phyloP scores from a whole-genome alignment of 768 basidiomycete genomes.

The Boletus patriciae region DNA sequence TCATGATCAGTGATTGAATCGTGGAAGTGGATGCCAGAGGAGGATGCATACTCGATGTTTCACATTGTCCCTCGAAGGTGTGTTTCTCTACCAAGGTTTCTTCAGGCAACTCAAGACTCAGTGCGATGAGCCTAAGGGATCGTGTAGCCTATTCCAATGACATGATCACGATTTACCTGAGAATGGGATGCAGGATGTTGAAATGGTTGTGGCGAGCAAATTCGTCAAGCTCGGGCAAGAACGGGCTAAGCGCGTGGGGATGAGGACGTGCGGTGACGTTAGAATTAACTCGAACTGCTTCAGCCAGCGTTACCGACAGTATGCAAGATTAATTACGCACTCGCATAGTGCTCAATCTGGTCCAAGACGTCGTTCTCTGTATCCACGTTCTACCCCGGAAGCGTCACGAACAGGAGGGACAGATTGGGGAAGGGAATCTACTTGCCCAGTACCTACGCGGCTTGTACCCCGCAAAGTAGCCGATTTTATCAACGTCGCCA shows the following conservation, averaged over 20 bases:
- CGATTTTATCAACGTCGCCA: constrained; percentile 40
- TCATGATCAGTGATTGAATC: not conserved
- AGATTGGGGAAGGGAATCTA: not conserved
- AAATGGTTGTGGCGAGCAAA: constrained; percentile 54
- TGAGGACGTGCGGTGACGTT: constrained; percentile 45
- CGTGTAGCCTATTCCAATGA: not conserved
- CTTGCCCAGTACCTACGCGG: constrained; percentile 48
- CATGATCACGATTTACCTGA: constrained; percentile 34
- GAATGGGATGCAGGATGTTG: constrained; percentile 47
- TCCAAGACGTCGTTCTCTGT: constrained; percentile 52
- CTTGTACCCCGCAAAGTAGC: constrained; percentile 53
- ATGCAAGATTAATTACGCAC: constrained; percentile 34
- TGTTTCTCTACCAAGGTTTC: constrained; percentile 52
- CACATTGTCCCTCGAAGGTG: constrained; percentile 38
- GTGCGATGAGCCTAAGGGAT: constrained; percentile 43
- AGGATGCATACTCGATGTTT: constrained; percentile 37
- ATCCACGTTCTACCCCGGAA: constrained; percentile 49
- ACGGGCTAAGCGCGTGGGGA: constrained; percentile 47
- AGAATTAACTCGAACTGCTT: constrained; percentile 42
- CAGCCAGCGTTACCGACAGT: not conserved
- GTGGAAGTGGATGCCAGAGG: not conserved
- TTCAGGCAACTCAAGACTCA: constrained; percentile 54
- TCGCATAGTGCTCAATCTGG: constrained; percentile 60
- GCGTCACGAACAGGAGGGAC: not conserved
- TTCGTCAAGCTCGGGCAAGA: constrained; percentile 50